phyloP scores from a whole-genome alignment of 495 filamentous ascomycete species.

The Penicillium coffeae region DNA sequence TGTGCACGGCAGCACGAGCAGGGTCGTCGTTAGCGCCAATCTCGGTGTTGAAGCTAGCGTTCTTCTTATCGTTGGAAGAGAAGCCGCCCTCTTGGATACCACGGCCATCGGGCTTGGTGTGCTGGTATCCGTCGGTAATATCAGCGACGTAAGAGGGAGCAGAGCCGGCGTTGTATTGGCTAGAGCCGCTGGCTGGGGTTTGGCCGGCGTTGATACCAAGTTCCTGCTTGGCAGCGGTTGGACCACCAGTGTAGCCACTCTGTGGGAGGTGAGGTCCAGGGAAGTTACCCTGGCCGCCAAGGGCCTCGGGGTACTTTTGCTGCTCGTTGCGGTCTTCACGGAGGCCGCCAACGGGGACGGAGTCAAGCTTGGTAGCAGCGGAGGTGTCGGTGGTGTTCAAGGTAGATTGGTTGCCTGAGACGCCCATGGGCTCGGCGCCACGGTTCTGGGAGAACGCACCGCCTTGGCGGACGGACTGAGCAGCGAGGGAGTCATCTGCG shows the following conservation, averaged over 20 bases:
- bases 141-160: slow-evolving; percentile 46
- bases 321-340: slow-evolving; percentile 46
- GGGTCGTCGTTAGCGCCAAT: slow-evolving; percentile 62
- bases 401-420: slow-evolving; percentile 46
- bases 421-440: slow-evolving; percentile 44
- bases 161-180: slow-evolving; percentile 26
- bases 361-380: slow-evolving; percentile 45
- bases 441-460: slow-evolving; percentile 53
- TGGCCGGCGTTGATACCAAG: slow-evolving; percentile 24
- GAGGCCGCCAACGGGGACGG: slow-evolving; percentile 43
- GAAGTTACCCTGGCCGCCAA: slow-evolving; percentile 48
- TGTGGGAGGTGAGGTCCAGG: slow-evolving; percentile 41
- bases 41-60: slow-evolving; percentile 56
- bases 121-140: slow-evolving; percentile 28
- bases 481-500: slow-evolving; percentile 61
- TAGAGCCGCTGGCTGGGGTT: slow-evolving; percentile 26
- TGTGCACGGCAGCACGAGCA: slow-evolving; percentile 49
- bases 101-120: slow-evolving; percentile 51
- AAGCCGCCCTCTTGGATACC: slow-evolving; percentile 55
- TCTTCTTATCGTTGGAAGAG: slow-evolving; percentile 42
- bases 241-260: slow-evolving; percentile 42
- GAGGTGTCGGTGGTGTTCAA: slow-evolving; percentile 56
- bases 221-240: slow-evolving; percentile 37
- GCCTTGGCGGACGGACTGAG: slow-evolving; percentile 51
- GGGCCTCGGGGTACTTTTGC: slow-evolving; percentile 46